Percentiles rank a stretch among this genome's conserved stretches.
Evolutionary conservation across 2,329 filamentous ascomycete genomes (phyloP).

Genomic region (Zelopaecilomyces penicillatus): DNA sequence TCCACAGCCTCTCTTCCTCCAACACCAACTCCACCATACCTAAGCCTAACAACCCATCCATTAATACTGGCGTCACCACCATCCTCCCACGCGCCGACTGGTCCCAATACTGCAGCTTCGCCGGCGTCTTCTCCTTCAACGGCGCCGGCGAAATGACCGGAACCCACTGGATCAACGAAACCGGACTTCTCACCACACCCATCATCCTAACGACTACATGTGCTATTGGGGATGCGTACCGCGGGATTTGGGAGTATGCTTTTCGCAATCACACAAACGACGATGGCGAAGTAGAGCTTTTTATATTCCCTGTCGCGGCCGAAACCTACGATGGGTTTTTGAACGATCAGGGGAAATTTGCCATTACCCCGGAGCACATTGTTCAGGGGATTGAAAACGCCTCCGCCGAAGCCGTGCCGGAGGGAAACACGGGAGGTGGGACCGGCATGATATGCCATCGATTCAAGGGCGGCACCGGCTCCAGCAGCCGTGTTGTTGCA

Average conservation of each 20-base stretch:
- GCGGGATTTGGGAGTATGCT: constrained; percentile 49
- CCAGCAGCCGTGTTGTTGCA: constrained; percentile 47
- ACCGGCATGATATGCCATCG: constrained; percentile 59
- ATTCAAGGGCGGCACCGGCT: constrained; percentile 61
- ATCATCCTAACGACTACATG: constrained; percentile 53
- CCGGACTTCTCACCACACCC: constrained; percentile 49
- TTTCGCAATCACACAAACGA: constrained; percentile 35
- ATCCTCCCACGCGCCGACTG: constrained; percentile 39
- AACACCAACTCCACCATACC: constrained; percentile 40
- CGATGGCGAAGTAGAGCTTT: constrained; percentile 40
- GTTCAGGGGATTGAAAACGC: constrained; percentile 45
- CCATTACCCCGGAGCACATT: constrained; percentile 45
- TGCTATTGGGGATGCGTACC: constrained; percentile 48
- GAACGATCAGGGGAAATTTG: constrained; percentile 48
- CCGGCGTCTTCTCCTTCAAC: constrained; percentile 53
- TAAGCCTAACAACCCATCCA: constrained; percentile 17
- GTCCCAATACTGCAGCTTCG: constrained; percentile 36
- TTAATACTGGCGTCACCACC: constrained; percentile 43
- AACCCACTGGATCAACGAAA: constrained; percentile 53
- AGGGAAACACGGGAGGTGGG: constrained; percentile 59
- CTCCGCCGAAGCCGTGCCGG: constrained; percentile 41
- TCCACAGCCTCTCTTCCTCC: constrained; percentile 22
- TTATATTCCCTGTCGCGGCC: constrained; percentile 48
- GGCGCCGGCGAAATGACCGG: constrained; percentile 56
- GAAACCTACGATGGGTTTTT: constrained; percentile 58